Base-by-base conservation (phyloP, 805 yeast species). In the Candida quercuum region DNA sequence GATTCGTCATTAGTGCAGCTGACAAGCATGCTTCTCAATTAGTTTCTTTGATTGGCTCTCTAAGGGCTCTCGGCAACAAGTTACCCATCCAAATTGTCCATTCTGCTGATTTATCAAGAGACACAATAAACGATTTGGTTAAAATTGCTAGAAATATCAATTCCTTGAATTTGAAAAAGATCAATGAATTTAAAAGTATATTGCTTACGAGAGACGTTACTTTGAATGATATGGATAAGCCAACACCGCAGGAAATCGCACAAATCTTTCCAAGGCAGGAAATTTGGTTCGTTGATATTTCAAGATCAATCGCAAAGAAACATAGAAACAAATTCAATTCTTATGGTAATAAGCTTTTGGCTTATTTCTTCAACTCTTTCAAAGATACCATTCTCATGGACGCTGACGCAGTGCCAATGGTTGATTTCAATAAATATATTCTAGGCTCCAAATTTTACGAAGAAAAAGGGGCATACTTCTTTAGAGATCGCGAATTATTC, bases 361-460 rank as follows among this genome's bases (percentile, higher is more conserved):
- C 74, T 1, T 54, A 61, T 5, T 40, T 70, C 24, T 70, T 70
- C 53, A 64, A 59, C 40, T 56, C 71, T 20, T 73, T 72, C 39
- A 61, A 64, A 33, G 74, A 71, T 45, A 57, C 64, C 37, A 52
- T 72, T 13, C 57, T 73, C 19, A 28, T 74, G 24, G 78, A 74
- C 50, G 68, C 74, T 3, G 78, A 74, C 47, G 54, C 70, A 0
- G 68, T 71, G 6, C 51, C 67, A 1, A 50, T 69, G 33, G 50
- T 61, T 3, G 67, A 71, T 36, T 45, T 57, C 1, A 59, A 63
- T 1, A 53, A 56, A 4, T 55, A 50, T 16, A 52, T 59, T 21
- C 64, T 63, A 64, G 41, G 49, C 50, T 13, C 38, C 51, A 33
- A 43, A 46, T 49, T 54, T 14, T 68, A 62, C 45, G 42, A 45